Conservation (phyloP, 768 basidiomycete species). For the Polyporus arcularius region DNA sequence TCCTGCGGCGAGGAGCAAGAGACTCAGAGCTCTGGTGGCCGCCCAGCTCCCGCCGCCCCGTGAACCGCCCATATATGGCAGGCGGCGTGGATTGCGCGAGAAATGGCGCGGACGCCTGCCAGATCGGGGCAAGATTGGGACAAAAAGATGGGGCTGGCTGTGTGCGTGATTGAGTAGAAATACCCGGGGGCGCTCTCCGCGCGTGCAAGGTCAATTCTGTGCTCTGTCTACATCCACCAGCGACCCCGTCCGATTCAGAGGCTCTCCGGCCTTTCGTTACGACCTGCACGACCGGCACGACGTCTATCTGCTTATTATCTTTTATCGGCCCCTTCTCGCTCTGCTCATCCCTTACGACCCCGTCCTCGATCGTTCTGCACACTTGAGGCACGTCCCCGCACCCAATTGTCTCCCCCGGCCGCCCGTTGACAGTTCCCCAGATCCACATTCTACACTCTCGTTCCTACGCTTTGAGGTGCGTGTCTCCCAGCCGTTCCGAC, state of each 20-base stretch:
- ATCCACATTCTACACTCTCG: constrained; percentile 26
- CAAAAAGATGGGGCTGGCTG: constrained; percentile 19
- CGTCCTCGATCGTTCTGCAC: constrained; percentile 25
- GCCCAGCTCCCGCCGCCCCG: neutral
- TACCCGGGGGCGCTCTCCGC: constrained; percentile 20
- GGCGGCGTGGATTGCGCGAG: neutral
- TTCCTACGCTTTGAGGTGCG: constrained; percentile 25
- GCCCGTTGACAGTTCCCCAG: constrained; percentile 19
- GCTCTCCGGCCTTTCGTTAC: constrained; percentile 32
- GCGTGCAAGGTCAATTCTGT: constrained; percentile 26
- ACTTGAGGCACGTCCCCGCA: constrained; percentile 32
- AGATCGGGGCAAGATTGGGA: neutral
- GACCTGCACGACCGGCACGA: constrained; percentile 64
- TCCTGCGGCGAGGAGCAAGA: too few relatives aligned
- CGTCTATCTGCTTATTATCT: constrained; percentile 47
- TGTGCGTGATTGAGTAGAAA: constrained; percentile 25
- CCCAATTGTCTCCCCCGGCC: constrained; percentile 5
- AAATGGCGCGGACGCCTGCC: constrained; percentile 1
- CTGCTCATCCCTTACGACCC: constrained; percentile 26
- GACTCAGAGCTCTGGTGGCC: neutral
- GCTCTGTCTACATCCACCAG: constrained; percentile 26
- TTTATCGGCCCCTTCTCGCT: constrained; percentile 37
- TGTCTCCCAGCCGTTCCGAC: neutral
- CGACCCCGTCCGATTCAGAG: constrained; percentile 15
- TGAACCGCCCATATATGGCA: constrained; percentile 9